These are phyloP conservation scores for Colletotrichum gloeosporioides DNA, from an alignment of 2,329 filamentous ascomycete species.

Conservation along the genomic window DNA sequence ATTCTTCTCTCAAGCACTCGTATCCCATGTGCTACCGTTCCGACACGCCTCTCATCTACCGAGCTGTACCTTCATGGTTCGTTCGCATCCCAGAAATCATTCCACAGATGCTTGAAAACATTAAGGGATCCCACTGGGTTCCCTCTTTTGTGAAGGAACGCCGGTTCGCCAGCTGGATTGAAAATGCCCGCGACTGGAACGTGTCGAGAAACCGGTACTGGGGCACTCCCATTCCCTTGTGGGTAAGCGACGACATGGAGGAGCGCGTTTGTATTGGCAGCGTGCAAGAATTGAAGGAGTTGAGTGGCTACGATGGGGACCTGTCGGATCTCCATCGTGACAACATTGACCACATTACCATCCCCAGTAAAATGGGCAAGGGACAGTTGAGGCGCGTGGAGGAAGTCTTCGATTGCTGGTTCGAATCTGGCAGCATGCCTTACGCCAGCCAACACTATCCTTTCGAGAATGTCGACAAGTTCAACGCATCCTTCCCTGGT, in stretches of 20 bases:
- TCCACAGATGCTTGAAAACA: slow-evolving; percentile 88
- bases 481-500: slow-evolving; percentile 82
- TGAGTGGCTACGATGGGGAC: slow-evolving; percentile 86
- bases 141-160: slow-evolving; percentile 90
- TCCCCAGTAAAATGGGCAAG: slow-evolving; percentile 87
- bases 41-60: slow-evolving; percentile 93
- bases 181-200: slow-evolving; percentile 93
- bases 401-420: slow-evolving; percentile 97
- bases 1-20: slow-evolving; percentile 87
- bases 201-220: slow-evolving; percentile 93
- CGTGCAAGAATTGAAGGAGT: slow-evolving; percentile 79
- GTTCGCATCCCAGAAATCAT: slow-evolving; percentile 85
- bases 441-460: slow-evolving; percentile 92
- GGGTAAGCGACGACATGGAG: slow-evolving; percentile 88
- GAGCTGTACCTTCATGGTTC: slow-evolving; percentile 93
- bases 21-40: slow-evolving; percentile 94
- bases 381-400: slow-evolving; percentile 80
- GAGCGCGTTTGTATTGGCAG: slow-evolving; percentile 89
- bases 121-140: slow-evolving; percentile 90
- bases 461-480: slow-evolving; percentile 85
- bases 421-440: slow-evolving; percentile 95
- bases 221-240: slow-evolving; percentile 91
- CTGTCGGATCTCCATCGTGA: slow-evolving; percentile 89
- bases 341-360: slow-evolving; percentile 92
- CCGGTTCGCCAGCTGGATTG: slow-evolving; percentile 90